Evolutionary conservation across 176 grass and related monocot genomes (phyloP).

Genomic region (Oryza australiensis): DNA sequence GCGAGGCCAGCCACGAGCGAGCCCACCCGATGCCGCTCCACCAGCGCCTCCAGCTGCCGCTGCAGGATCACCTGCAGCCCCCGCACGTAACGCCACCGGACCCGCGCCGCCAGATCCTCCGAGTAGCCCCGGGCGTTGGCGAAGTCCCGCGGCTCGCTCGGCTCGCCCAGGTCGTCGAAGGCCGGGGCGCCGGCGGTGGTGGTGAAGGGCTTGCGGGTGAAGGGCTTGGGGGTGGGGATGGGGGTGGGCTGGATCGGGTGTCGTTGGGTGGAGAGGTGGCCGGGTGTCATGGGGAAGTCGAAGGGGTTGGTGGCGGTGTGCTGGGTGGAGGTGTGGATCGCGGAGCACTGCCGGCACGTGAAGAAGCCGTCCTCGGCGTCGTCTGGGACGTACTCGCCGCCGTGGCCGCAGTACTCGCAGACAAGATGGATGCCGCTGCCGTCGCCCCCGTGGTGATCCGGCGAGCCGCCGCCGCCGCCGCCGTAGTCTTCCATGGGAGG

Average conservation of each 20-base stretch:
- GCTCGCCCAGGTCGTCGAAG: constrained; percentile 36
- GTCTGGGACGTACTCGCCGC: constrained; percentile 30
- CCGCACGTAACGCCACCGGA: constrained; percentile 58
- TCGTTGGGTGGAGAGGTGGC: constrained; percentile 24
- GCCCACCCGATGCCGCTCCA: constrained; percentile 62
- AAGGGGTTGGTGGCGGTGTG: constrained; percentile 44
- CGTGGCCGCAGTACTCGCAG: constrained; percentile 45
- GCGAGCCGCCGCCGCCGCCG: background rate
- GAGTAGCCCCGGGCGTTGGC: background rate
- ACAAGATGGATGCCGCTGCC: constrained; percentile 10
- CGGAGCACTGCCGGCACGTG: constrained; percentile 57
- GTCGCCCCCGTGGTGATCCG: background rate
- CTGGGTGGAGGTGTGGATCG: constrained; percentile 47
- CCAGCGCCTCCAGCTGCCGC: constrained; percentile 65
- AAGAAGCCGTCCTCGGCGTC: constrained; percentile 56
- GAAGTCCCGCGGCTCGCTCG: constrained; percentile 50
- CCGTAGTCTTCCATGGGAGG: constrained; percentile 29
- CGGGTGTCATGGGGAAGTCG: background rate
- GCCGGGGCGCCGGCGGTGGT: background rate
- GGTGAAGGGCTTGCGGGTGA: constrained; percentile 17
- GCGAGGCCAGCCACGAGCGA: constrained; percentile 60
- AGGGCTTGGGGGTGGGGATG: constrained; percentile 24
- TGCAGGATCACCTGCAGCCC: constrained; percentile 83
- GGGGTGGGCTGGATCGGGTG: constrained; percentile 18
- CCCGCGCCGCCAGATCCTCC: constrained; percentile 23